Evolutionary conservation across 1,284 basidiomycete species (phyloP).

Genomic region (Cutaneotrichosporon sp.): DNA sequence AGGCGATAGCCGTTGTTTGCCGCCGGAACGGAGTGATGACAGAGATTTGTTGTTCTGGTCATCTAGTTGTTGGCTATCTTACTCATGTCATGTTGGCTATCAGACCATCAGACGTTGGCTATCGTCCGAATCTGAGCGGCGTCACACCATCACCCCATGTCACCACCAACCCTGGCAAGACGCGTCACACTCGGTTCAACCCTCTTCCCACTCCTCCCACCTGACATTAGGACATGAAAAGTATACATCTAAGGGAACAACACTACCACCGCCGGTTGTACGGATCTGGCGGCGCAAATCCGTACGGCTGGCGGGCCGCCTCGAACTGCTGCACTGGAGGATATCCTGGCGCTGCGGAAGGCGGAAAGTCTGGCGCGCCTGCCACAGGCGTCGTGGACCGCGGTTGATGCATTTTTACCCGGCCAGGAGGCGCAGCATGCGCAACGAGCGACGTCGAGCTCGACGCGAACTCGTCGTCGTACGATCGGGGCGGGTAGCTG

Average conservation of each 20-base stretch:
- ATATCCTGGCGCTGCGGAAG: not conserved
- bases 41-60: no score
- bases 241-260: not conserved
- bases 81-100: no score
- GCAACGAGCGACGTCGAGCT: slow-evolving; percentile 7
- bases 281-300: not conserved
- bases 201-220: not conserved
- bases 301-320: not conserved
- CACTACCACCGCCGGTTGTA: not conserved
- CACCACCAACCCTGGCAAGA: no score
- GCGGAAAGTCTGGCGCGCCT: slow-evolving; percentile 7
- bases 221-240: not conserved
- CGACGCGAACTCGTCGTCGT: slow-evolving; percentile 4
- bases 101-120: no score
- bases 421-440: slow-evolving; percentile 3
- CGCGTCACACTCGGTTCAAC: no score
- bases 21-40: no score
- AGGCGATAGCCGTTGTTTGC: not conserved
- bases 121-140: no score
- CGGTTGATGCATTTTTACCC: not conserved
- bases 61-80: no score
- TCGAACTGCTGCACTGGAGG: slow-evolving; percentile 4
- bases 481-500: not conserved
- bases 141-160: no score
- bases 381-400: not conserved